Evolutionary conservation across 345 rosid genomes (phyloP).

Genomic region (Salix brachista): DNA sequence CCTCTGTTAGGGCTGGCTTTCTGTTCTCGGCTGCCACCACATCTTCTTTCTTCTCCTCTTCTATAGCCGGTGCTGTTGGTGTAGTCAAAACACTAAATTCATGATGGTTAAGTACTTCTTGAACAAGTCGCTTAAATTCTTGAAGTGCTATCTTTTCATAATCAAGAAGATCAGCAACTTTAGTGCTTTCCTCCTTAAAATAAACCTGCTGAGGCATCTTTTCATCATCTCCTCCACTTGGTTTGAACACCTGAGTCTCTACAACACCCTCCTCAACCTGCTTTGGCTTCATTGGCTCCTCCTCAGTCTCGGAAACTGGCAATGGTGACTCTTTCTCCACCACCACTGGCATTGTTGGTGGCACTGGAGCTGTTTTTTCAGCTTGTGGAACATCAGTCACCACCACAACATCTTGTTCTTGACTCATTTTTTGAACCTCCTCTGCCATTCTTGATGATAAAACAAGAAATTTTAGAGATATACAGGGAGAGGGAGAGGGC

Average conservation of each 20-base stretch:
- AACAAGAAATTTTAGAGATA: background rate
- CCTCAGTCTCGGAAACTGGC: slow-evolving; percentile 11
- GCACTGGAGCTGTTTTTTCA: background rate
- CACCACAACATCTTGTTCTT: background rate
- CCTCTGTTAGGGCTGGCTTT: background rate
- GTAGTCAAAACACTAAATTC: slow-evolving; percentile 9
- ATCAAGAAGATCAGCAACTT: slow-evolving; percentile 25
- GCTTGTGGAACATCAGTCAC: slow-evolving; percentile 11
- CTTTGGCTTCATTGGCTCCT: slow-evolving; percentile 6
- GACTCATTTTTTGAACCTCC: slow-evolving; percentile 1
- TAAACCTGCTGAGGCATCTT: slow-evolving; percentile 8
- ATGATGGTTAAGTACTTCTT: slow-evolving; percentile 28
- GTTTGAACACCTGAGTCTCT: background rate
- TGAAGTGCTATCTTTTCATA: slow-evolving; percentile 28
- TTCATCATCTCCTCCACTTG: slow-evolving; percentile 11
- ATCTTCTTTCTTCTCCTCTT: background rate
- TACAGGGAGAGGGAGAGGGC: background rate
- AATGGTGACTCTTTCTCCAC: slow-evolving; percentile 9
- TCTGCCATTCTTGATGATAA: slow-evolving; percentile 13
- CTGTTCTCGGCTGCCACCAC: background rate
- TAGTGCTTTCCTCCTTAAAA: slow-evolving; percentile 31
- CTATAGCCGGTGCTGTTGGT: slow-evolving; percentile 1
- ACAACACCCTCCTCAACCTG: slow-evolving; percentile 5
- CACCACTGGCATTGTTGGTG: slow-evolving; percentile 3
- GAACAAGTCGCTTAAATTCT: slow-evolving; percentile 27